Percentiles rank a stretch among this genome's conserved stretches.
phyloP scores from a whole-genome alignment of 2,329 filamentous ascomycete species.

The Arthrobotrys entomopaga region DNA sequence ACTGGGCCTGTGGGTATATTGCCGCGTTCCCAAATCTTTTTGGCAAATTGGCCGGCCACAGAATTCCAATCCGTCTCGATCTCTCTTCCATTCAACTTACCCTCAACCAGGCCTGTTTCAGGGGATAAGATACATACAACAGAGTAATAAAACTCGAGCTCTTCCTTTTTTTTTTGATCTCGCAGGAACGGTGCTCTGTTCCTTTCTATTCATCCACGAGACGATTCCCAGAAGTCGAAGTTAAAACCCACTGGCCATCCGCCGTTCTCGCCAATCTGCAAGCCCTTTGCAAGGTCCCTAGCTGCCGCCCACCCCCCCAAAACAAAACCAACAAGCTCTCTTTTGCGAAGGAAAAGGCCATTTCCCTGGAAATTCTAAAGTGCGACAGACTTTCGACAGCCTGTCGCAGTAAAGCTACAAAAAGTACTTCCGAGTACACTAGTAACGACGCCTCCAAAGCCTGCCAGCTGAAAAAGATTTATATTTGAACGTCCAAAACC shows the following conservation, averaged over 20 bases:
- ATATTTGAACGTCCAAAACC: slow-evolving; percentile 50
- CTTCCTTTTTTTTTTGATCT: slow-evolving; percentile 15
- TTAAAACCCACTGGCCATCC: slow-evolving; percentile 24
- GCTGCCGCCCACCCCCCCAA: slow-evolving; percentile 32
- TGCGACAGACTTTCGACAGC: slow-evolving; percentile 5
- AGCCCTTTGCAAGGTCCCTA: slow-evolving; percentile 40
- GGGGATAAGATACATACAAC: neutral
- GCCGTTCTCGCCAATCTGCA: slow-evolving; percentile 53
- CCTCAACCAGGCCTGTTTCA: slow-evolving; percentile 23
- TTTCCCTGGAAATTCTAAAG: neutral
- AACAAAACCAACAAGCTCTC: slow-evolving; percentile 28
- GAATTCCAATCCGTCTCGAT: neutral
- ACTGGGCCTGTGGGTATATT: slow-evolving; percentile 38
- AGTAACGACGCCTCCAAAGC: slow-evolving; percentile 26
- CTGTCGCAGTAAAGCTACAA: too few species aligned
- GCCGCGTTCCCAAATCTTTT: slow-evolving; percentile 29
- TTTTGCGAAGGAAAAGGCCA: slow-evolving; percentile 8
- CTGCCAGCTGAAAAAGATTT: slow-evolving; percentile 45
- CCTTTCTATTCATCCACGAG: slow-evolving; percentile 49
- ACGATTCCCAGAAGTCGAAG: slow-evolving; percentile 11
- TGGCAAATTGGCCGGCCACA: slow-evolving; percentile 39
- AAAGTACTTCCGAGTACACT: slow-evolving; percentile 8
- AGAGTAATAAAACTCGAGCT: neutral
- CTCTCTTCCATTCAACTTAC: slow-evolving; percentile 33
- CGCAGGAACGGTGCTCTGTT: neutral